phyloP scores from a whole-genome alignment of 2,329 filamentous ascomycete genomes.

The Trichoderma guizhouense region DNA sequence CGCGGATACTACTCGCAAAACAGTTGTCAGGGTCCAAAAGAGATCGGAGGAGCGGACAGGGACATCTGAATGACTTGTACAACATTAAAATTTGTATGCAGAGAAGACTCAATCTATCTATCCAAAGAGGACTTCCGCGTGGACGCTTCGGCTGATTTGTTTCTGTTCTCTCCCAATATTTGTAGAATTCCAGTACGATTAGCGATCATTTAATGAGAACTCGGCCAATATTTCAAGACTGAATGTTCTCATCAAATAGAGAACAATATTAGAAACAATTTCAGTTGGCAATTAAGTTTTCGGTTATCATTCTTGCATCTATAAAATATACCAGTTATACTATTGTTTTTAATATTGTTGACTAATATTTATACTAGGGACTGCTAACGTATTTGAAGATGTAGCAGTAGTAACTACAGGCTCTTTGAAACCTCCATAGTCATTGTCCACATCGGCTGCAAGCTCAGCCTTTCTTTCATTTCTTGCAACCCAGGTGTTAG shows the following conservation, averaged over 20 bases:
- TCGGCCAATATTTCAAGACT: too few relatives aligned
- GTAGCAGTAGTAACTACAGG: background rate
- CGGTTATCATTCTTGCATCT: too few relatives aligned
- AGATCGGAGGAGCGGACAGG: background rate
- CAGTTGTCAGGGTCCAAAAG: background rate
- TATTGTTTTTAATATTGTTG: too few relatives aligned
- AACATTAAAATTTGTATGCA: background rate
- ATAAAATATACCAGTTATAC: too few relatives aligned
- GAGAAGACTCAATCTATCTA: background rate
- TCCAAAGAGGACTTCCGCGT: accelerated
- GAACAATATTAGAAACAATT: too few relatives aligned
- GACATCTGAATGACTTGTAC: background rate
- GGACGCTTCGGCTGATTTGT: background rate
- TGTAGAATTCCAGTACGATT: too few relatives aligned
- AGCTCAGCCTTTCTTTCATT: background rate
- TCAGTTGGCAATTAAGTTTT: too few relatives aligned
- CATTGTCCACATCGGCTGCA: background rate
- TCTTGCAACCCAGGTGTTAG: background rate
- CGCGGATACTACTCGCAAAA: background rate
- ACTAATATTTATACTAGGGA: accelerated
- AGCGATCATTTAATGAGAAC: too few relatives aligned
- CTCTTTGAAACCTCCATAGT: background rate
- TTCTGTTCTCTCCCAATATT: too few relatives aligned
- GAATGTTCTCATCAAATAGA: too few relatives aligned
- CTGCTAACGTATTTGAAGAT: background rate